phyloP scores from a whole-genome alignment of 192 early-diverging fungal species.

The Gryganskiella cystojenkinii region DNA sequence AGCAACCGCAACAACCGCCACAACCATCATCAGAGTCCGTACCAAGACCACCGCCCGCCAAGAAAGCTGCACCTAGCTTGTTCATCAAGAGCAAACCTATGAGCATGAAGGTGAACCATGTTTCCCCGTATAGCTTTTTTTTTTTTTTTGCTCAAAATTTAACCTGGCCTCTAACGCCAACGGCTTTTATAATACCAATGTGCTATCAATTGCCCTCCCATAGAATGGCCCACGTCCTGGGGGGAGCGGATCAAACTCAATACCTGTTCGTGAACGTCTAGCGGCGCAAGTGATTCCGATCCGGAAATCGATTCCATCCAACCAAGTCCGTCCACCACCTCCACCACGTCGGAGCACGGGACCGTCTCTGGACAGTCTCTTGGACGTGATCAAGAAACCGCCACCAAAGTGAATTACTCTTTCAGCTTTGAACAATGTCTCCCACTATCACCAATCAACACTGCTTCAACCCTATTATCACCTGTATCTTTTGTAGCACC shows the following conservation, averaged over 20 bases:
- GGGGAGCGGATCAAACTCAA: not conserved
- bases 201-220: not conserved
- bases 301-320: constrained; percentile 30
- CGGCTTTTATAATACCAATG: not conserved
- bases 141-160: not conserved
- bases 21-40: constrained; percentile 34
- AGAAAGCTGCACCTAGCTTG: constrained; percentile 17
- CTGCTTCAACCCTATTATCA: too few relatives aligned
- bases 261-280: constrained; percentile 35
- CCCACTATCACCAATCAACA: not conserved
- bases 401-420: too few relatives aligned
- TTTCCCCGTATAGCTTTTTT: too few relatives aligned
- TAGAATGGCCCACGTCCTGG: too few relatives aligned
- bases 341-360: constrained; percentile 5
- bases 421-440: not conserved
- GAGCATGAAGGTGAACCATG: constrained; percentile 12
- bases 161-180: not conserved
- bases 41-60: constrained; percentile 2
- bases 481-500: too few relatives aligned
- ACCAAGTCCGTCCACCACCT: not conserved
- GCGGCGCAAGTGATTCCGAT: constrained; percentile 35
- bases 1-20: not conserved
- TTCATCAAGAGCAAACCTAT: constrained; percentile 43
- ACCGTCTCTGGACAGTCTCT: constrained; percentile 30
- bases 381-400: constrained; percentile 20